Base-by-base conservation (phyloP, 257 asterid genomes). In the Salvia rosmarinus region DNA sequence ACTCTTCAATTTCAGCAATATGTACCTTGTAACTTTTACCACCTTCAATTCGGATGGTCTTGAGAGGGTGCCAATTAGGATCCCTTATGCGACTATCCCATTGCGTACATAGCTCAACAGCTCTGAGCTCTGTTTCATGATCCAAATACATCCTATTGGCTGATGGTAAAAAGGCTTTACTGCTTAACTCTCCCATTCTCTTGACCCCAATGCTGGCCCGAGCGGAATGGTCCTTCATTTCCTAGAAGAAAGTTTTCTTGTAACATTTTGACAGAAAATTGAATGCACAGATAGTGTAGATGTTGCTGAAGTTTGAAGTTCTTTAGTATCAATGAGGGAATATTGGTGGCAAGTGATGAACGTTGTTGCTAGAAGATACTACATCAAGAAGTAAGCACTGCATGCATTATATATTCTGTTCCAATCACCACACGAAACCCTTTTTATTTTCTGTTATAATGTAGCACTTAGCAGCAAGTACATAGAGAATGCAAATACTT, bases 21-120 rank as follows among this genome's bases (percentile, higher is more conserved):
- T 12, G 9, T 39, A 39, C 44, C 44, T 39, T 9, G 3, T 7
- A 9, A 39, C 44, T 9, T 8, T 39, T 39, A 39, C 44, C 44
- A 39, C 3, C 12, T 39, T 39, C 44, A 39, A 2, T 39, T 39
- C 9, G 12, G 44, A 39, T 39, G 12, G 9, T 39, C 44, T 9
- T 39, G 44, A 39, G 12, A 39, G 44, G 12, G 44, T 39, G 11
- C 44, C 44, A 39, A 9, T 39, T 25, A 37, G 94, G 75, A 84
- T 91, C 81, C 78, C 83, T 82, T 23, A 89, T 78, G 87, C 77
- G 71, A 62, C 84, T 86, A 56, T 87, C 87, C 98, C 96, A 91
- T 55, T 78, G 61, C 6, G 88, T 78, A 73, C 88, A 85, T 72
- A 89, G 63, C 70, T 82, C 86, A 46, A 80, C 82, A 59, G 80